These are phyloP conservation scores for Candida tropicalis DNA, from an alignment of 1,139 yeast species.

Conservation along the genomic window DNA sequence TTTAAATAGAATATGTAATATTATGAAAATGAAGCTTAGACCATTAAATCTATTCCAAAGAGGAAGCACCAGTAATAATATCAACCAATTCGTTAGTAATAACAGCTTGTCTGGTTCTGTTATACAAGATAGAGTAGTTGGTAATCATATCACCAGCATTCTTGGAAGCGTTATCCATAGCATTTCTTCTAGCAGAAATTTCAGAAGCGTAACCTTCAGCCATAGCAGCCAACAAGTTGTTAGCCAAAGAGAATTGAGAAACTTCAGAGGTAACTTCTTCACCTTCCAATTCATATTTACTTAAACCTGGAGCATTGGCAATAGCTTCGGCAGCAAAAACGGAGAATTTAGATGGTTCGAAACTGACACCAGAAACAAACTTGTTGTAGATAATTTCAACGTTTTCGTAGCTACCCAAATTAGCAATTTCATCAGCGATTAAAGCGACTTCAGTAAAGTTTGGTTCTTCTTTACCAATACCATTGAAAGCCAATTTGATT, in stretches of 20 bases:
- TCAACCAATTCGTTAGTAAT: constrained; percentile 99
- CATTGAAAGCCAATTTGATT: constrained; percentile 77
- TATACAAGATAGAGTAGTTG: constrained; percentile 93
- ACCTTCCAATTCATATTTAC: constrained; percentile 77
- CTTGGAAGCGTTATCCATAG: constrained; percentile 99
- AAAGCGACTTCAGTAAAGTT: constrained; percentile 87
- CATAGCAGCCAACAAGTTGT: constrained; percentile 87
- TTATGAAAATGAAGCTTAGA: background rate
- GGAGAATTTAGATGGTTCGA: constrained; percentile 76
- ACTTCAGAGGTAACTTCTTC: constrained; percentile 70
- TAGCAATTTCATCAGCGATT: constrained; percentile 81
- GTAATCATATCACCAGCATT: constrained; percentile 99
- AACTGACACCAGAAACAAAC: constrained; percentile 85
- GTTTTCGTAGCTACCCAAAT: constrained; percentile 71
- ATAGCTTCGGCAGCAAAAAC: constrained; percentile 73
- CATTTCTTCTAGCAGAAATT: constrained; percentile 98
- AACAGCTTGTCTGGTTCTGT: constrained; percentile 99
- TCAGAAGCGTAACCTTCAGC: constrained; percentile 99
- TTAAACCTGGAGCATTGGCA: constrained; percentile 84
- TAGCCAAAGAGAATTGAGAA: constrained; percentile 87
- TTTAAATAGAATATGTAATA: constrained; percentile 2
- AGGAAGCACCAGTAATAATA: constrained; percentile 99
- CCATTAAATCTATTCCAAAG: constrained; percentile 73
- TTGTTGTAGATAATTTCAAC: constrained; percentile 85
- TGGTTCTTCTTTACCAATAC: constrained; percentile 97